These are phyloP conservation scores for Boechera retrofracta DNA, from an alignment of 345 rosid genomes.

Conservation along the genomic window DNA sequence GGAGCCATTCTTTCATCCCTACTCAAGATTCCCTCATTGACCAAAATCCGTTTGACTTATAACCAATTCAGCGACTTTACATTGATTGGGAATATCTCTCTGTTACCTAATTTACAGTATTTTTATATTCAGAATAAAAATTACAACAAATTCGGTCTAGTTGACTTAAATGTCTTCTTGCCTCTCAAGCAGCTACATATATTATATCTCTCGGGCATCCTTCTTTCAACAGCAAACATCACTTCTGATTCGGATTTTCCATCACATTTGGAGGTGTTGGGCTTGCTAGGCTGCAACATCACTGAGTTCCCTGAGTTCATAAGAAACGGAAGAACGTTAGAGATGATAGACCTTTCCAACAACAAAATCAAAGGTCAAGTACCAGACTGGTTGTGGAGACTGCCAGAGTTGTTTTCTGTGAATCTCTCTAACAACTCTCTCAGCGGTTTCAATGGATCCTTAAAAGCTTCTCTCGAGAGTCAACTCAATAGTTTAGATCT, in stretches of 20 bases:
- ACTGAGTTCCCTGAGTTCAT: background rate
- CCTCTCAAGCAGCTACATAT: background rate
- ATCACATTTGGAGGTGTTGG: fast-evolving
- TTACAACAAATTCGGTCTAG: background rate
- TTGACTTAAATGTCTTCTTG: background rate
- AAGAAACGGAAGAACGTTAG: background rate
- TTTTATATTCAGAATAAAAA: background rate
- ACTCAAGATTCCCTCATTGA: background rate
- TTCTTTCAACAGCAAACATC: background rate
- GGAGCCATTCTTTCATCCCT: background rate
- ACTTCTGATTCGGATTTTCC: background rate
- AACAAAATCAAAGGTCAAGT: too few relatives aligned
- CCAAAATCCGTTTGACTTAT: background rate
- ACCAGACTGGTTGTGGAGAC: too few relatives aligned
- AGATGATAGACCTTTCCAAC: background rate
- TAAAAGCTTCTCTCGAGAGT: too few relatives aligned
- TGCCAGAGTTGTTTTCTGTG: too few relatives aligned
- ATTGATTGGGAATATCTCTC: background rate
- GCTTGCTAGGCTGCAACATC: background rate
- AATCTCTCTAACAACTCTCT: too few relatives aligned
- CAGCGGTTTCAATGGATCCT: too few relatives aligned
- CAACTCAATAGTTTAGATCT: too few relatives aligned
- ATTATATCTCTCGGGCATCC: background rate
- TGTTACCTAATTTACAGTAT: background rate
- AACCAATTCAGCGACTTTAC: background rate